Base-by-base conservation (phyloP, 768 basidiomycete species). In the Podaxis sp. region DNA sequence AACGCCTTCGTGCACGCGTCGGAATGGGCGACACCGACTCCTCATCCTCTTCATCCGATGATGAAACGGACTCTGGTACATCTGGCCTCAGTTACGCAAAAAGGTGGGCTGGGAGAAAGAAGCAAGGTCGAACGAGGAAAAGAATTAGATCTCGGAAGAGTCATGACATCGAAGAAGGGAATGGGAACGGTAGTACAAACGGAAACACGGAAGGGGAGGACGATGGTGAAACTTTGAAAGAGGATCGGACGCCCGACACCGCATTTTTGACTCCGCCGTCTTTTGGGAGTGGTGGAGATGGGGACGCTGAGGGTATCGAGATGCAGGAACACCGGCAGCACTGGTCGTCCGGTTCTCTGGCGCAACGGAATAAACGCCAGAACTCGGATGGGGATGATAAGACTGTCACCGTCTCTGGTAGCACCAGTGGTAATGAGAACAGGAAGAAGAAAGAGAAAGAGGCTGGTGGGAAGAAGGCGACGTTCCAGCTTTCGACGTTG, bases 1-100 rank as follows among this genome's bases (percentile, higher is more conserved):
- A 92, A 65, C 87, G 92, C 56, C 79, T 95, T 26, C 85, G 89
- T 59, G 81, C 86, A 64, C 85, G 86, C 48, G 90, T 94, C 33
- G 87, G 89, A 24, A 88, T 93, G 70, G 86, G 84, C 38, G 88
- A 89, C 62, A 79, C 84, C 0, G 84, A 84, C 58, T 82, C 82
- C 19, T 78, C 80, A 2, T 70, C 70, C 1, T 71, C 73, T 36
- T 76, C 67, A 54, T 72, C 67, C 64, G 71, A 74, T 7, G 76
- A 79, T 64, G 70, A 73, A 22, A 70, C 62, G n/a, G 64, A 70
- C 12, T 57, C 64, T 33, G 58, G 62, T 12, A 64, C 63, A 1
- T 42, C 54, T 9, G 64, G 59, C 28, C 39, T 65, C 9, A 39
- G 57, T 33, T 42, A 46, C 19, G 55, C 53, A 0, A 66, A 56